Evolutionary conservation across 192 early-diverging fungal genomes (phyloP), one percentile per base, ranked within the genome.

Genomic region (Geranomyces variabilis): DNA sequence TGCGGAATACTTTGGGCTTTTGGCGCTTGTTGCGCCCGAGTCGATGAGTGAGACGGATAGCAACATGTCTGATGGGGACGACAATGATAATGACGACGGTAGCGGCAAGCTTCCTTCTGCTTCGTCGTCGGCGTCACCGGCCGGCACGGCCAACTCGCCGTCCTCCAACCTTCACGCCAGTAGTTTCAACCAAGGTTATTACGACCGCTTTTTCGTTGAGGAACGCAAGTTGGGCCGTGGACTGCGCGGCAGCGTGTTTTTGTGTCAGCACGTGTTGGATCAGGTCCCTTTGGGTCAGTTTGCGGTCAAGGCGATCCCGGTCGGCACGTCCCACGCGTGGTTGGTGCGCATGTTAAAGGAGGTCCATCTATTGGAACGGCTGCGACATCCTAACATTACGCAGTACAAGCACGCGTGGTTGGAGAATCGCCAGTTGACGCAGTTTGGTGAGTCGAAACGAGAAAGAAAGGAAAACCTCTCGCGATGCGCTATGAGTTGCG

Each of bases 371-470:
- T 84, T 98, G 19, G 95, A 96, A 71, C 82, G 87, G 24, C 83
- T 98, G 15, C 91, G 89, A 28, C 94, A 98, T 78, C 92, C 91
- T 0, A 97, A 96, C 57, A 93, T 97, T 61, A 86, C 96, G 60
- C 90, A 93, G 48, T 98, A 97, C 77, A 98, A 98, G 66, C 94
- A 96, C 71, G 93, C 93, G 22, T 96, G 95, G 94, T 81, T 98
- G 19, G 96, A 98, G 67, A 82, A 93, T 70, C 86, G 93, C 71
- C 84, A 88, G 56, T 75, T 93, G 0, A 88, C 92, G 33, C 74
- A 76, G 31, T 93, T 93, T 81, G 86, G 86, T 76, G 63, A 46
- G 58, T 73, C 2, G 4, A 7, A 26, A 53, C 3, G 17, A 53
- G 4, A 26, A 53, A 10, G 36, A 41, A 41, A 41, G 36, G 5